Base-by-base conservation (phyloP, 1,139 yeast species). In the Protomyces inundatus region DNA sequence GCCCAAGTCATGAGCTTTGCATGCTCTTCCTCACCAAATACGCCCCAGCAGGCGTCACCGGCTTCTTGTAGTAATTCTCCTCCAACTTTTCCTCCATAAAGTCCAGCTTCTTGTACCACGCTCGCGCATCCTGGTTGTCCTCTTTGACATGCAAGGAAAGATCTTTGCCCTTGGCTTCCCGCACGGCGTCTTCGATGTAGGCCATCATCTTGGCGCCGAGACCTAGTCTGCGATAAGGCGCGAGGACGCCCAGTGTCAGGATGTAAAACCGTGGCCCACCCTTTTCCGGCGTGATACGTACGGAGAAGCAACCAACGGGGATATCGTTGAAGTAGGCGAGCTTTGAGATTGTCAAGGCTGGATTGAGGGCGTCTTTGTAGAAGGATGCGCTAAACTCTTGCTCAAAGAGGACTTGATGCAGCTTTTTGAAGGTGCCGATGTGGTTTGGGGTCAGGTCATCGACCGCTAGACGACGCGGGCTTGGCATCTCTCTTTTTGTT, bases 401-500 rank as follows among this genome's bases (percentile, higher is more conserved):
- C 5, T 64, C 64, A 40, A 64, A 64, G 40, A 64, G 50, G 12
- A 64, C 66, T 14, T 64, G 66, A n/a, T 64, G 66, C 53, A 64
- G 54, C 32, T 56, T 64, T 32, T 58, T 61, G 62, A 61, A 64
- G 5, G 62, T 50, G 7, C 65, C 65, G 12, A 61, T 37, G 52
- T 61, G 61, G 36, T 61, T 64, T 14, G 56, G 56, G 6, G 65
- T 64, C 37, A 64, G 51, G 42, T 64, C 59, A 55, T 60, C 64
- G 32, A 60, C 61, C 12, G 61, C 66, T 33, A 68, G 78, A 77
- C 61, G 79, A 73, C 45, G 73, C 67, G 46, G 73, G 69, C 50
- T 85, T 80, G 66, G 70, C 6, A 90, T 82, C 65, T 82, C 34
- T 7, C 7, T 6, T 34, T 33, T 4, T 2, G 23, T 23, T 10